phyloP scores from a whole-genome alignment of 2,329 filamentous ascomycete species.

The Pleomassaria siparia region DNA sequence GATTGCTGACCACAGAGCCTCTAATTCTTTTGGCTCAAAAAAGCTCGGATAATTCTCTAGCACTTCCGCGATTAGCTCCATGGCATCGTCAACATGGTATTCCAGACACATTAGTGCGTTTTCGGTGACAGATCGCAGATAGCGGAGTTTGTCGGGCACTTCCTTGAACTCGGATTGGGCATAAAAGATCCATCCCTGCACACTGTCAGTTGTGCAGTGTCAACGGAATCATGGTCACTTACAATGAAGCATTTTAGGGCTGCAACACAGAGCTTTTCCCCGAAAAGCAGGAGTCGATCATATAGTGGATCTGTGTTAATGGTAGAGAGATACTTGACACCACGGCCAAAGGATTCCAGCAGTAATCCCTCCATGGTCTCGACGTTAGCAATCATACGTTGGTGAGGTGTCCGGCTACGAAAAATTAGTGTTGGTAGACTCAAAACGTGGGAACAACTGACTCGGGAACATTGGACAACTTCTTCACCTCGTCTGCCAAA shows the following conservation, averaged over 20 bases:
- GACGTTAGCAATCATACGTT: conserved; percentile 55
- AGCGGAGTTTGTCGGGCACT: conserved; percentile 58
- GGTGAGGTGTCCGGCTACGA: conserved; percentile 49
- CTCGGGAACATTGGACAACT: conserved; percentile 64
- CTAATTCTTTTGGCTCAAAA: conserved; percentile 34
- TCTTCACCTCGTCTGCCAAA: conserved; percentile 67
- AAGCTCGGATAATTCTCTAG: conserved; percentile 40
- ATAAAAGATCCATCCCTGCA: conserved; percentile 73
- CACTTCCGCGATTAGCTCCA: conserved; percentile 40
- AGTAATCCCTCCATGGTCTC: conserved; percentile 55
- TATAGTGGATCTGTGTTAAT: conserved; percentile 26
- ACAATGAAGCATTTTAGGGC: conserved; percentile 40
- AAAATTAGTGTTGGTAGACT: not conserved
- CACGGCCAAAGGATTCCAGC: conserved; percentile 41
- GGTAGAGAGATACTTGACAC: conserved; percentile 35
- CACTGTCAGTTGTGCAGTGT: not conserved
- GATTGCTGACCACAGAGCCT: conserved; percentile 38
- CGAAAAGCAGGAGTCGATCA: conserved; percentile 23
- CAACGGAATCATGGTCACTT: conserved; percentile 6
- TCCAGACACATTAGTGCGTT: conserved; percentile 63
- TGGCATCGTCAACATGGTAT: conserved; percentile 52
- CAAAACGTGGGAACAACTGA: conserved; percentile 8
- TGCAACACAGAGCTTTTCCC: conserved; percentile 36
- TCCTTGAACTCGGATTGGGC: conserved; percentile 65
- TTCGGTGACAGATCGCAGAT: conserved; percentile 62